These are phyloP conservation scores for Penicillium sp. DNA, from an alignment of 2,329 filamentous ascomycete species.

Conservation along the genomic window DNA sequence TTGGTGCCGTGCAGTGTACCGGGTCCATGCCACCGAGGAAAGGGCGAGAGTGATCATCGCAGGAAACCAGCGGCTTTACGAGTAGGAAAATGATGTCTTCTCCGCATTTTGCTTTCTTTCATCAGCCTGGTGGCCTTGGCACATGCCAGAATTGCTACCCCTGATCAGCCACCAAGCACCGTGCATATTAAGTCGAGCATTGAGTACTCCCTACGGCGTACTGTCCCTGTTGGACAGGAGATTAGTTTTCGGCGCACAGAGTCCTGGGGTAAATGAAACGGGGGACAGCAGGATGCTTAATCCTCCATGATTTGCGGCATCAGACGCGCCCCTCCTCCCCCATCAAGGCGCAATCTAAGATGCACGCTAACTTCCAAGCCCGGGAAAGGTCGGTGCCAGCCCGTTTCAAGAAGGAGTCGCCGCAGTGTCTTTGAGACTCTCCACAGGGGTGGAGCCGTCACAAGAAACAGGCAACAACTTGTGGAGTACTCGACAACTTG, in stretches of 20 bases:
- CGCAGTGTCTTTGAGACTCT: not conserved
- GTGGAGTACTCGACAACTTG: not conserved
- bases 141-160: not conserved
- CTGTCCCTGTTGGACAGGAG: not conserved
- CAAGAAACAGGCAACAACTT: not conserved
- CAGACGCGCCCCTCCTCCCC: not conserved
- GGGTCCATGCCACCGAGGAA: too few species aligned
- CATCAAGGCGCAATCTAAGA: constrained; percentile 1
- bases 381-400: not conserved
- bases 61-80: not conserved
- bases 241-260: not conserved
- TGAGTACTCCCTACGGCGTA: too few species aligned
- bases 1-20: not conserved
- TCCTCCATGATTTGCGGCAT: not conserved
- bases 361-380: not conserved
- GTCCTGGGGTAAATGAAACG: not conserved
- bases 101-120: constrained; percentile 1
- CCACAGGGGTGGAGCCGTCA: not conserved
- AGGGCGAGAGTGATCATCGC: not conserved
- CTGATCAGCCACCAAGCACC: constrained; percentile 4
- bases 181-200: not conserved
- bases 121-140: not conserved
- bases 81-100: not conserved
- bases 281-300: not conserved
- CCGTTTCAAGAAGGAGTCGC: not conserved